Conservation (phyloP, 2,329 filamentous ascomycete species). For the Amauroascus niger region DNA sequence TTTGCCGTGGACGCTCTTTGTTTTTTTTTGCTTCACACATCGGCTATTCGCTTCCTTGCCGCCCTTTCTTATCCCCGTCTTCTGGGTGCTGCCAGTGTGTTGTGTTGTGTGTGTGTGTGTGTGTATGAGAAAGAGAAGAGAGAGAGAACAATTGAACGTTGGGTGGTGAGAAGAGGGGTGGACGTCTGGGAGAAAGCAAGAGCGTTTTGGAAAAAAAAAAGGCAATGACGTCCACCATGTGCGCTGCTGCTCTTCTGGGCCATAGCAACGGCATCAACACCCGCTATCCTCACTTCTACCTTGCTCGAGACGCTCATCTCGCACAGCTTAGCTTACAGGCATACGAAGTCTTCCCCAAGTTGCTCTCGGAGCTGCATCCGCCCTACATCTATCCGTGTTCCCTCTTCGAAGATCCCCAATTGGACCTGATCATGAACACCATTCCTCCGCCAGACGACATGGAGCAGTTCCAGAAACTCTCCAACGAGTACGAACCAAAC, state of each 20-base stretch:
- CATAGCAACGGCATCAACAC: background rate
- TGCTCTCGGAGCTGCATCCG: conserved; percentile 2
- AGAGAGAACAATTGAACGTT: background rate
- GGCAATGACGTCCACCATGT: conserved; percentile 1
- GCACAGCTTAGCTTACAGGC: background rate
- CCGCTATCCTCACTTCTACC: background rate
- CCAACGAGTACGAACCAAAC: conserved; percentile 51
- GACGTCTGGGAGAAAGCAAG: too few species aligned
- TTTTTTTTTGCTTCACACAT: background rate
- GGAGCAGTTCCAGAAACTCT: conserved; percentile 53
- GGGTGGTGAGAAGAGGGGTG: background rate
- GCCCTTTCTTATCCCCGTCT: background rate
- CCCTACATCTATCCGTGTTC: background rate
- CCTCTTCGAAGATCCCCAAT: background rate
- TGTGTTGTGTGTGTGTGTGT: too few species aligned
- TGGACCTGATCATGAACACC: conserved; percentile 3
- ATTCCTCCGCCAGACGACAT: conserved; percentile 45
- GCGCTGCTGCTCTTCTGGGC: background rate
- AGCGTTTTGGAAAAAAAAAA: background rate
- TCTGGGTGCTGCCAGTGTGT: too few species aligned
- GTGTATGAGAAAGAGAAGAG: too few species aligned
- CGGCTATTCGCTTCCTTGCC: background rate
- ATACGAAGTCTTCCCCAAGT: conserved; percentile 1
- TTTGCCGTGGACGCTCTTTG: background rate
- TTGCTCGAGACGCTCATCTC: background rate